Base-by-base conservation (phyloP, 441 rosid species). In the Gossypium lobatum region DNA sequence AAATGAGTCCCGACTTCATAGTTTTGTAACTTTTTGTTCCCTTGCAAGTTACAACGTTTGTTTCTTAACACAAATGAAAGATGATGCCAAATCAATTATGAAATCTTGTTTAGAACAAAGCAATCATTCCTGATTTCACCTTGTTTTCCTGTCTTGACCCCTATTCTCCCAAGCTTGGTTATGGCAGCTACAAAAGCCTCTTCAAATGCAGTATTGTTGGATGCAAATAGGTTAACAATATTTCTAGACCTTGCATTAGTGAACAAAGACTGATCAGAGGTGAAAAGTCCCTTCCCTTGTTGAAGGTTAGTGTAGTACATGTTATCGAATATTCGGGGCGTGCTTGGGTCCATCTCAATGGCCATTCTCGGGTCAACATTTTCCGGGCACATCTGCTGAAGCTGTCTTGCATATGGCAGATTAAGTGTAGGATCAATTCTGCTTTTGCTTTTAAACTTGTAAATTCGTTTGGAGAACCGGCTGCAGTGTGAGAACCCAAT, bases 401-500 rank as follows among this genome's bases (percentile, higher is more conserved):
- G 86, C 73, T 84, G 85, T 61, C 78, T 34, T 0, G 89, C 90
- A 31, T 87, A 87, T 0, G 10, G 13, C 37, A 62, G 1, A 69
- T 84, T 80, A 11, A 87, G 42, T 10, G 86, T 85, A n/a, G 91
- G 93, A 62, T 89, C 91, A 1, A 84, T 79, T 18, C 52, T 63
- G 64, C 67, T 77, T 52, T 53, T 76, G 6, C 84, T 83, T 77
- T 87, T 87, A 78, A 86, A 87, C 66, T 52, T 78, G 87, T 85
- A 89, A 11, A 89, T 83, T 54, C 93, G 28, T 1, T 71, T 80
- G 13, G 87, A 80, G 82, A 89, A 86, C 31, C 78, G 77, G 67
- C 84, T 80, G 71, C 93, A 89, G 71, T 89, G 93, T 9, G 93
- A 77, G 72, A 87, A 85, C 37, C 93, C 91, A 2, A 86, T 14